These are phyloP conservation scores for Hymenoscyphus infarciens DNA, from an alignment of 2,329 filamentous ascomycete genomes.

Conservation along the genomic window DNA sequence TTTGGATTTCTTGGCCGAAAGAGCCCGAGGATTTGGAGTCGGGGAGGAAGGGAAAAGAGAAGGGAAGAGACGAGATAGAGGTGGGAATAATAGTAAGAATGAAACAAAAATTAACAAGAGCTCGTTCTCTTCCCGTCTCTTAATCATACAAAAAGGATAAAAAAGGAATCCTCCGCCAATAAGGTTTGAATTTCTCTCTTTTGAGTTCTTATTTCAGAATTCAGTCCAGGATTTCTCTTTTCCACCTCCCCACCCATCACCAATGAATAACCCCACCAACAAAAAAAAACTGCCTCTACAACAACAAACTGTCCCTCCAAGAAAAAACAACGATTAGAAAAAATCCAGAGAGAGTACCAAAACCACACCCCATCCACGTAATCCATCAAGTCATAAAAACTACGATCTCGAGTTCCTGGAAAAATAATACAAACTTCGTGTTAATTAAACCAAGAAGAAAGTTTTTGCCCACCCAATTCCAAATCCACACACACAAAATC, in stretches of 20 bases:
- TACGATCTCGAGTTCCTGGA: background rate
- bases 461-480: background rate
- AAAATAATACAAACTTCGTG: background rate
- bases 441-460: constrained; percentile 1
- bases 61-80: too few relatives aligned
- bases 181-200: too few relatives aligned
- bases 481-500: background rate
- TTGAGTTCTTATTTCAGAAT: too few relatives aligned
- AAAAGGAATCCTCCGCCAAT: too few relatives aligned
- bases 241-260: background rate
- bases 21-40: too few relatives aligned
- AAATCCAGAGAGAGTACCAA: background rate
- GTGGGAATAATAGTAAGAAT: too few relatives aligned
- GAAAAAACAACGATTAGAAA: background rate
- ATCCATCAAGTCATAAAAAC: background rate
- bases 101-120: too few relatives aligned
- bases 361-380: background rate
- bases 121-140: too few relatives aligned
- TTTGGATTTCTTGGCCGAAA: too few relatives aligned
- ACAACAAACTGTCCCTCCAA: background rate
- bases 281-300: background rate
- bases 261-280: background rate
- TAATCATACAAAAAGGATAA: too few relatives aligned
- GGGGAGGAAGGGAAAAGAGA: too few relatives aligned
- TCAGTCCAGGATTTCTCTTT: background rate